These are phyloP conservation scores for Claviceps spartinae DNA, from an alignment of 2,329 filamentous ascomycete genomes.

Conservation along the genomic window DNA sequence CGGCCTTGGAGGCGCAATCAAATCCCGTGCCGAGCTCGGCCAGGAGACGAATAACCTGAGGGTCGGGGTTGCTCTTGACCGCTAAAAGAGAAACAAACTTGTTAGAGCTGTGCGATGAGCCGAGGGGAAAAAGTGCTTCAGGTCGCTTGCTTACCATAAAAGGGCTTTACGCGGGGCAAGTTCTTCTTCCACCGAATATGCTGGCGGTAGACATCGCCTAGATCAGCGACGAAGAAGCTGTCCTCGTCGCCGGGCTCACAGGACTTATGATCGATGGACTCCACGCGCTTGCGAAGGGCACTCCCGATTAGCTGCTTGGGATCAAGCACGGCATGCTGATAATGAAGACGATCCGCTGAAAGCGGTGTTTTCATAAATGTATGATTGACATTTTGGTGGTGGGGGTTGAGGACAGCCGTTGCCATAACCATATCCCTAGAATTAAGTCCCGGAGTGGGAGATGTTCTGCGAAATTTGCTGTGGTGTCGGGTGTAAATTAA, in stretches of 20 bases:
- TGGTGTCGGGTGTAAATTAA: neutral
- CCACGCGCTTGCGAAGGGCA: conserved; percentile 74
- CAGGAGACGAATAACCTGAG: conserved; percentile 75
- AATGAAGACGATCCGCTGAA: conserved; percentile 23
- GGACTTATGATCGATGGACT: conserved; percentile 69
- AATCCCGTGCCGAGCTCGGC: conserved; percentile 84
- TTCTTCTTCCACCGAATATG: conserved; percentile 97
- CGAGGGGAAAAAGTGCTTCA: neutral
- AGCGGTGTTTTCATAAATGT: conserved; percentile 32
- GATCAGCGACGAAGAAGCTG: conserved; percentile 94
- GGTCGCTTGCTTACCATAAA: conserved; percentile 57
- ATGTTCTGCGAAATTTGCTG: neutral
- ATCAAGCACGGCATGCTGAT: conserved; percentile 28
- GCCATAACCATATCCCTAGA: conserved; percentile 50
- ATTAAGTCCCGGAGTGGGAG: neutral
- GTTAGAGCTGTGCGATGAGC: neutral
- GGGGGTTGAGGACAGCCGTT: conserved; percentile 43
- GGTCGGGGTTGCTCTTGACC: conserved; percentile 97
- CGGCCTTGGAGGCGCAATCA: conserved; percentile 93
- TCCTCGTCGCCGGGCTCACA: conserved; percentile 93
- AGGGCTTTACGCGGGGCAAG: conserved; percentile 81
- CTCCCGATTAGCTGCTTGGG: conserved; percentile 76
- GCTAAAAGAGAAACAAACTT: conserved; percentile 36
- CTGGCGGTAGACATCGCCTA: conserved; percentile 97
- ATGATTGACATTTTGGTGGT: conserved; percentile 34